These are phyloP conservation scores for Umbelopsis sp. DNA, from an alignment of 371 early-diverging fungal genomes.

Conservation along the genomic window DNA sequence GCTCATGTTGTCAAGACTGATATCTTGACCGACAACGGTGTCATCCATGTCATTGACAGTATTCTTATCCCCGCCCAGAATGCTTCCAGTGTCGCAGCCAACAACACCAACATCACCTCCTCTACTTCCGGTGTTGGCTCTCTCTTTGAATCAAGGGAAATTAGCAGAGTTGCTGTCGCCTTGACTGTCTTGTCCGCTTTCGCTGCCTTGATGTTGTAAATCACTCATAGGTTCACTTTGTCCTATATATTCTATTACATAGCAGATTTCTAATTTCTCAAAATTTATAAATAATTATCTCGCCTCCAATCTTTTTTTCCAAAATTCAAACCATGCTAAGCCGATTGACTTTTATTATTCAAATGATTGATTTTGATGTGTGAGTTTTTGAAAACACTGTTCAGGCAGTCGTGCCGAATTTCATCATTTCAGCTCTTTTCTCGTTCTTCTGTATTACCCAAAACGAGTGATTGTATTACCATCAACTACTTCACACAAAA, in stretches of 20 bases:
- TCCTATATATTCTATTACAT: conserved; percentile 9
- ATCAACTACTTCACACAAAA: neutral
- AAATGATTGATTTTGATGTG: too few species aligned
- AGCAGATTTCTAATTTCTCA: conserved; percentile 4
- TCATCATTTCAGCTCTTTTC: neutral
- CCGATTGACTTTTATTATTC: too few species aligned
- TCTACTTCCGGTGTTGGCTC: conserved; percentile 1
- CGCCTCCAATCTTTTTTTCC: too few species aligned
- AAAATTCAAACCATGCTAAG: too few species aligned
- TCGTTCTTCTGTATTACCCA: conserved; percentile 1
- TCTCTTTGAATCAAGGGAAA: neutral
- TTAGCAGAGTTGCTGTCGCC: neutral
- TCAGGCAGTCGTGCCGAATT: neutral
- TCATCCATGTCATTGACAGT: conserved; percentile 25
- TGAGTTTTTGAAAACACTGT: too few species aligned
- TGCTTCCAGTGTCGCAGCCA: neutral
- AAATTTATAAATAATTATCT: conserved; percentile 4
- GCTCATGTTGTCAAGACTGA: conserved; percentile 22
- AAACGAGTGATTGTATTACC: neutral
- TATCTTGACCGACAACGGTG: conserved; percentile 27
- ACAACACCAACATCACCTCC: conserved; percentile 7
- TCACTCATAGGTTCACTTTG: neutral
- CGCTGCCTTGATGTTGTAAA: conserved; percentile 11
- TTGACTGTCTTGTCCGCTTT: conserved; percentile 7
- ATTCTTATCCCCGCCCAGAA: conserved; percentile 10